A percentile compares a stretch with the other conserved stretches of the same genome.
These are phyloP conservation scores for Paecilomyces dactylethromorphus DNA, from an alignment of 2,329 filamentous ascomycete genomes.

Conservation along the genomic window DNA sequence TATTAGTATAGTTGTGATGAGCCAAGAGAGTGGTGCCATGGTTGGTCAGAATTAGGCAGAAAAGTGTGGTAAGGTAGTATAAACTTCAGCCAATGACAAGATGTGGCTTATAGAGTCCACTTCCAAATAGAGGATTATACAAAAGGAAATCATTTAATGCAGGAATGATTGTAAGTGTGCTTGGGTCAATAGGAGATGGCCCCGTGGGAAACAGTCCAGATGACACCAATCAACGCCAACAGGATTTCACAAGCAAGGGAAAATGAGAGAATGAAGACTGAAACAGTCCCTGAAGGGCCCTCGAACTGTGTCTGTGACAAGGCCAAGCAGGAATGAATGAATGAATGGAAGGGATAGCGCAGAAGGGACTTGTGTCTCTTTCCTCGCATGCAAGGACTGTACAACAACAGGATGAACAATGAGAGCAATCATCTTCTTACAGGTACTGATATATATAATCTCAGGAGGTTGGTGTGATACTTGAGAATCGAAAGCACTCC, in stretches of 20 bases:
- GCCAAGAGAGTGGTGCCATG: conserved; percentile 19
- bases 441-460: conserved; percentile 1
- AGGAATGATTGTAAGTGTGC: not conserved
- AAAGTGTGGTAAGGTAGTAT: not conserved
- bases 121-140: not conserved
- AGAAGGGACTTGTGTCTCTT: not conserved
- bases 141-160: not conserved
- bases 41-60: not conserved
- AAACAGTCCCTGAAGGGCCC: not conserved
- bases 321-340: not conserved
- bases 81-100: conserved; percentile 1
- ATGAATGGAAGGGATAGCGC: not conserved
- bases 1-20: conserved; percentile 25
- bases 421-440: not conserved
- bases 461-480: not conserved
- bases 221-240: not conserved
- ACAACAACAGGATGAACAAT: not conserved
- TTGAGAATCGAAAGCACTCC: not conserved
- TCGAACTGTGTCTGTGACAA: not conserved
- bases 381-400: not conserved
- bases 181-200: not conserved
- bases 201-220: not conserved
- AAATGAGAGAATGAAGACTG: not conserved
- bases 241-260: not conserved
- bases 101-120: not conserved